These are phyloP conservation scores for Trichophyton equinum DNA, from an alignment of 2,329 filamentous ascomycete species.

Conservation along the genomic window DNA sequence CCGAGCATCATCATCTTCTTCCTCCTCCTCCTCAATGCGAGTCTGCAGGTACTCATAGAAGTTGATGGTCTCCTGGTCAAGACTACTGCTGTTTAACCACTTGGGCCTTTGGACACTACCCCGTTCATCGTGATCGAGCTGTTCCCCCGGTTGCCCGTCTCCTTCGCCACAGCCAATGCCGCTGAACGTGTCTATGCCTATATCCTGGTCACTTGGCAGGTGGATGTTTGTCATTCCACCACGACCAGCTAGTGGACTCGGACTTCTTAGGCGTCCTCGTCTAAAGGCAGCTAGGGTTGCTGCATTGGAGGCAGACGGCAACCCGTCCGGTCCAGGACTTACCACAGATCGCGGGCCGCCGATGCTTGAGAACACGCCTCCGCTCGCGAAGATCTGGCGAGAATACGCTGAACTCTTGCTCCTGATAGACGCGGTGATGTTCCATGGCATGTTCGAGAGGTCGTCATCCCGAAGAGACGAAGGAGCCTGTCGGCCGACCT, in stretches of 20 bases:
- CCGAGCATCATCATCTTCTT: slow-evolving; percentile 11
- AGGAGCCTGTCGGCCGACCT: slow-evolving; percentile 57
- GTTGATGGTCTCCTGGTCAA: slow-evolving; percentile 49
- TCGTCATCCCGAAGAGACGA: slow-evolving; percentile 56
- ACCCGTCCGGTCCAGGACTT: slow-evolving; percentile 17
- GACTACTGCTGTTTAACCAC: slow-evolving; percentile 36
- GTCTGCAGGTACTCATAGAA: slow-evolving; percentile 49
- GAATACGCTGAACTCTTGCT: slow-evolving; percentile 38
- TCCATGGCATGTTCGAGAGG: slow-evolving; percentile 58
- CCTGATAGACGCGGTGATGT: slow-evolving; percentile 44
- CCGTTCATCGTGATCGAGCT: slow-evolving; percentile 14
- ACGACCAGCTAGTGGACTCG: slow-evolving; percentile 49
- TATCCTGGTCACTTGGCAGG: slow-evolving; percentile 5
- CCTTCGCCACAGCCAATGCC: slow-evolving; percentile 17
- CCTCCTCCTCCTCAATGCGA: slow-evolving; percentile 29
- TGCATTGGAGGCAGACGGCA: not conserved
- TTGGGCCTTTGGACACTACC: slow-evolving; percentile 22
- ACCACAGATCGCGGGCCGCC: slow-evolving; percentile 16
- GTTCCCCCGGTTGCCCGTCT: slow-evolving; percentile 13
- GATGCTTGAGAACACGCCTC: slow-evolving; percentile 19
- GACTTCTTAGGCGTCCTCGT: slow-evolving; percentile 43
- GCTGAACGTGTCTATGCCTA: slow-evolving; percentile 11
- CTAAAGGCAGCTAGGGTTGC: slow-evolving; percentile 14
- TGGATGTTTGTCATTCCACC: slow-evolving; percentile 18
- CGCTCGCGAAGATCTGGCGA: slow-evolving; percentile 19